Evolutionary conservation across 306 rosid genomes (phyloP).

Genomic region (Comarum palustre): DNA sequence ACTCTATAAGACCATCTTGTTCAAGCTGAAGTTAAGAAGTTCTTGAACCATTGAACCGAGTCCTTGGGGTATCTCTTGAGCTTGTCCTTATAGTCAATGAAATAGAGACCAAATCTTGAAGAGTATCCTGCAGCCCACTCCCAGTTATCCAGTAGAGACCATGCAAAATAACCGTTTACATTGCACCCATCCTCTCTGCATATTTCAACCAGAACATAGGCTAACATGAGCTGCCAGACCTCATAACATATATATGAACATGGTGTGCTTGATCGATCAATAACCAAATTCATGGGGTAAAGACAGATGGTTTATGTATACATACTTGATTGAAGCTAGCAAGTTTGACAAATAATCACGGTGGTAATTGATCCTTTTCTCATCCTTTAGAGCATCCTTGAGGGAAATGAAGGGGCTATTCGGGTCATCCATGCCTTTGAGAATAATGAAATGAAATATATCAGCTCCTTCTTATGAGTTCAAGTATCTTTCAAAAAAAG

Average conservation of each 20-base stretch:
- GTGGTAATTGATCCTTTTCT: constrained; percentile 70
- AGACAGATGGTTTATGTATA: not conserved
- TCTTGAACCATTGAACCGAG: constrained; percentile 69
- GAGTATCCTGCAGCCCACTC: constrained; percentile 74
- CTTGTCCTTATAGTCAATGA: constrained; percentile 61
- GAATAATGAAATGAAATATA: constrained; percentile 2
- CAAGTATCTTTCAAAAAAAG: not conserved
- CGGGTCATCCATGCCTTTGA: constrained; percentile 83
- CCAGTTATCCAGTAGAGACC: constrained; percentile 85
- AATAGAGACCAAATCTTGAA: constrained; percentile 77
- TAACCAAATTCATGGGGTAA: not conserved
- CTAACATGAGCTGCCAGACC: not conserved
- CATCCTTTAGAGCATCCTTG: constrained; percentile 68
- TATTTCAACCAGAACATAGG: constrained; percentile 2
- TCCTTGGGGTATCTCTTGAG: constrained; percentile 86
- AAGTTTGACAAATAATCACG: constrained; percentile 60
- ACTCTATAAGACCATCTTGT: not conserved
- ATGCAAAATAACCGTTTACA: constrained; percentile 74
- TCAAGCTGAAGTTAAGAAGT: constrained; percentile 49
- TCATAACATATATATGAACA: not conserved
- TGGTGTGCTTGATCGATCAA: not conserved
- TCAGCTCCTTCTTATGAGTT: not conserved
- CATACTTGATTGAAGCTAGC: constrained; percentile 57
- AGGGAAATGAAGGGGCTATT: constrained; percentile 40
- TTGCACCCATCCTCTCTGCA: constrained; percentile 81